A percentile compares a stretch with the other conserved stretches of the same genome.
phyloP scores from a whole-genome alignment of 2,329 filamentous ascomycete genomes.

The Pseudodiploospora longispora region DNA sequence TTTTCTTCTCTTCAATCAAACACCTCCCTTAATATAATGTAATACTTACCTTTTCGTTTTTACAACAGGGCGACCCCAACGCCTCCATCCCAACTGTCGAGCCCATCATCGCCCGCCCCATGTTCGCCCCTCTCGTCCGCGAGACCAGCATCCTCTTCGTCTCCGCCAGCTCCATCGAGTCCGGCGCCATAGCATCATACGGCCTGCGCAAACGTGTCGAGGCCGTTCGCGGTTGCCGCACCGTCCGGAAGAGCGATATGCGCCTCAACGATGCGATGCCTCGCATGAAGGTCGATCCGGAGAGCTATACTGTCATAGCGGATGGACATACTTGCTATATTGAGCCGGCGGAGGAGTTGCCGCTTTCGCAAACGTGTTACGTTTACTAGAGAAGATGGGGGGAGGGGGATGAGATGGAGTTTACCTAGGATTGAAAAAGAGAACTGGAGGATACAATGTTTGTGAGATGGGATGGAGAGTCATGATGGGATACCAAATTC shows the following conservation, averaged over 20 bases:
- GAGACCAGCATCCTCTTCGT: conserved; percentile 74
- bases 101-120: conserved; percentile 73
- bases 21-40: conserved; percentile 1
- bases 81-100: conserved; percentile 83
- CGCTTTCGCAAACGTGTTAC: conserved; percentile 69
- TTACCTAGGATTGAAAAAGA: background rate
- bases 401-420: conserved; percentile 1
- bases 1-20: background rate
- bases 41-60: conserved; percentile 2
- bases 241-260: conserved; percentile 78
- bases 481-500: no score
- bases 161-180: conserved; percentile 60
- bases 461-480: background rate
- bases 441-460: background rate
- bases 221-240: conserved; percentile 67
- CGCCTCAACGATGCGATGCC: conserved; percentile 79
- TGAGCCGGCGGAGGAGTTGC: conserved; percentile 62
- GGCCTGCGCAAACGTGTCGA: conserved; percentile 72
- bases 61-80: conserved; percentile 62
- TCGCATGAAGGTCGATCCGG: conserved; percentile 84
- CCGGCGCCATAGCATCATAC: conserved; percentile 62
- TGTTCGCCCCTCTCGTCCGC: conserved; percentile 74
- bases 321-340: conserved; percentile 69
- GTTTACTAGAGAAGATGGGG: conserved; percentile 48
- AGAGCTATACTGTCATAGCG: conserved; percentile 81